These are phyloP conservation scores for Davidsoniella virescens DNA, from an alignment of 2,329 filamentous ascomycete genomes.

Conservation along the genomic window DNA sequence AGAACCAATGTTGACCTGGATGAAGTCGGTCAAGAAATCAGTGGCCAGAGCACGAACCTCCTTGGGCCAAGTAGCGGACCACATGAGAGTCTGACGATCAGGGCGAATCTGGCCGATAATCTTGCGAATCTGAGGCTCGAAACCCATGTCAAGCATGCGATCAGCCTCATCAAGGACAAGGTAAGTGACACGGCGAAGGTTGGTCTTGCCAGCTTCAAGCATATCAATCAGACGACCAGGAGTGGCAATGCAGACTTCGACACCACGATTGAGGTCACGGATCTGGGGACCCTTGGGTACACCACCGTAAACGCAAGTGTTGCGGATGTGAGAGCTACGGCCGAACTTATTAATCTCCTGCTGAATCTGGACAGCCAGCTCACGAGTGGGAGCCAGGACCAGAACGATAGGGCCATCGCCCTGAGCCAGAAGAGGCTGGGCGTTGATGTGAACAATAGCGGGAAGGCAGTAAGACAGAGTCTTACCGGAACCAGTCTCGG, in stretches of 20 bases:
- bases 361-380: constrained; percentile 96
- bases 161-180: constrained; percentile 97
- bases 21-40: constrained; percentile 89
- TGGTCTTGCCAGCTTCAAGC: constrained; percentile 95
- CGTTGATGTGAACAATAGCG: constrained; percentile 98
- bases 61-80: constrained; percentile 98
- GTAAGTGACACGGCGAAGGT: constrained; percentile 94
- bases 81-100: constrained; percentile 98
- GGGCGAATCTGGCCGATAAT: constrained; percentile 95
- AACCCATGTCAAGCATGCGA: constrained; percentile 99
- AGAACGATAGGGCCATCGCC: constrained; percentile 95
- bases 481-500: constrained; percentile 98
- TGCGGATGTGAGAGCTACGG: constrained; percentile 92
- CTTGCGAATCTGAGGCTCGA: constrained; percentile 98
- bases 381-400: constrained; percentile 88
- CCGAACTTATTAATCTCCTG: constrained; percentile 98
- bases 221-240: constrained; percentile 97
- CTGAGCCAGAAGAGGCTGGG: constrained; percentile 84
- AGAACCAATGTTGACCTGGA: constrained; percentile 97
- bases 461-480: constrained; percentile 96
- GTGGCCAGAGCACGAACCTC: constrained; percentile 83
- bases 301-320: constrained; percentile 98
- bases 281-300: constrained; percentile 97
- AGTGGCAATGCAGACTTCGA: constrained; percentile 97
- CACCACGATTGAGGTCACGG: constrained; percentile 81